These are phyloP conservation scores for Trametes villosa DNA, from an alignment of 768 basidiomycete genomes.

Conservation along the genomic window DNA sequence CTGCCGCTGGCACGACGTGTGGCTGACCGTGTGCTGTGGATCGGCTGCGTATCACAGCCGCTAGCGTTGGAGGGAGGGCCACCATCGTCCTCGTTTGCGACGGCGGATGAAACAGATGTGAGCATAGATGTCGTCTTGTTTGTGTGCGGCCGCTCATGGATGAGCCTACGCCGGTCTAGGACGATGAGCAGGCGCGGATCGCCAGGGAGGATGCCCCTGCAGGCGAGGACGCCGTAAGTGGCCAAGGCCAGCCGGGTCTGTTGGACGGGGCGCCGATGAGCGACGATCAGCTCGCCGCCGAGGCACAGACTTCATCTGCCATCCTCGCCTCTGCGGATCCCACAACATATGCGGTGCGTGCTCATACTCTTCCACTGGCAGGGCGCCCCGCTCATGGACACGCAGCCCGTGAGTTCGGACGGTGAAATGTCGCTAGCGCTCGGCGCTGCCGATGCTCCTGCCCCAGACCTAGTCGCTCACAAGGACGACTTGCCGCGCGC, in stretches of 20 bases:
- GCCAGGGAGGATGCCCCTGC: background rate
- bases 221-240: constrained; percentile 1
- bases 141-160: background rate
- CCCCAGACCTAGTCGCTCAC: background rate
- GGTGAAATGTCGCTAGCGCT: background rate
- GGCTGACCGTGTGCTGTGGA: background rate
- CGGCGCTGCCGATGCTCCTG: background rate
- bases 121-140: background rate
- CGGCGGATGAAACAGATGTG: constrained; percentile 19
- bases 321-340: background rate
- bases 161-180: constrained; percentile 2
- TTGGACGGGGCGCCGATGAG: background rate
- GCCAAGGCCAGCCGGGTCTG: background rate
- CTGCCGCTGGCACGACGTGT: background rate
- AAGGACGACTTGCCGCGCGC: background rate
- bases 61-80: constrained; percentile 25
- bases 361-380: background rate
- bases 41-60: constrained; percentile 10
- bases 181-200: constrained; percentile 4
- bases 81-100: constrained; percentile 29
- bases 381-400: background rate
- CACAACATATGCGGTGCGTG: constrained; percentile 5
- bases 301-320: background rate
- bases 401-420: constrained; percentile 2
- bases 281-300: background rate